A percentile compares a stretch with the other conserved stretches of the same genome.
Conservation (phyloP, 2,329 filamentous ascomycete genomes). For the Xylariaceae sp. region DNA sequence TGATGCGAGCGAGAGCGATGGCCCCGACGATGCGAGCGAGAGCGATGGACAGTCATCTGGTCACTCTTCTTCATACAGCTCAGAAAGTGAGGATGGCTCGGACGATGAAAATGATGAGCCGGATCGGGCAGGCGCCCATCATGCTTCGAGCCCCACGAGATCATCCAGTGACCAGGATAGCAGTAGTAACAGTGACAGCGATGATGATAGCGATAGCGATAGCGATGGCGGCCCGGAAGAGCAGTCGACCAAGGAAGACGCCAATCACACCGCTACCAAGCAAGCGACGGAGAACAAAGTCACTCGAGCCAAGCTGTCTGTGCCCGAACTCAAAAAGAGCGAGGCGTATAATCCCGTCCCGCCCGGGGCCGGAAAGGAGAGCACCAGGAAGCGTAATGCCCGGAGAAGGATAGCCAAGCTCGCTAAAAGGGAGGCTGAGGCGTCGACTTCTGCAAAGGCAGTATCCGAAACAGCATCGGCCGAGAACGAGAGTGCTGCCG, state of each 20-base stretch:
- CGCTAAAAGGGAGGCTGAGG: conserved; percentile 21
- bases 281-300: conserved; percentile 5
- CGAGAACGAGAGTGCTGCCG: conserved; percentile 25
- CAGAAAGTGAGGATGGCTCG: conserved; percentile 5
- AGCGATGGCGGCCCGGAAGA: conserved; percentile 26
- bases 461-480: conserved; percentile 11
- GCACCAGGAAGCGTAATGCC: conserved; percentile 48
- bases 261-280: neutral
- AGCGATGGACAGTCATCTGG: too few species aligned
- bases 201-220: conserved; percentile 16
- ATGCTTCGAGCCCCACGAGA: conserved; percentile 2
- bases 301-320: conserved; percentile 1
- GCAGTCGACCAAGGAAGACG: neutral
- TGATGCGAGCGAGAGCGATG: conserved; percentile 9
- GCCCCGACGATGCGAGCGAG: conserved; percentile 1
- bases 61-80: conserved; percentile 12
- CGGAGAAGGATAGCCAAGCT: conserved; percentile 39
- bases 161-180: neutral
- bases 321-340: neutral
- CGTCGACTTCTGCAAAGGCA: neutral
- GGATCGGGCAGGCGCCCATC: neutral
- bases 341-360: conserved; percentile 18
- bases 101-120: conserved; percentile 2
- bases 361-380: conserved; percentile 35
- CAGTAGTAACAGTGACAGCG: conserved; percentile 1